These are phyloP conservation scores for Saccharomycopsis malanga DNA, from an alignment of 805 yeast genomes.

Conservation along the genomic window DNA sequence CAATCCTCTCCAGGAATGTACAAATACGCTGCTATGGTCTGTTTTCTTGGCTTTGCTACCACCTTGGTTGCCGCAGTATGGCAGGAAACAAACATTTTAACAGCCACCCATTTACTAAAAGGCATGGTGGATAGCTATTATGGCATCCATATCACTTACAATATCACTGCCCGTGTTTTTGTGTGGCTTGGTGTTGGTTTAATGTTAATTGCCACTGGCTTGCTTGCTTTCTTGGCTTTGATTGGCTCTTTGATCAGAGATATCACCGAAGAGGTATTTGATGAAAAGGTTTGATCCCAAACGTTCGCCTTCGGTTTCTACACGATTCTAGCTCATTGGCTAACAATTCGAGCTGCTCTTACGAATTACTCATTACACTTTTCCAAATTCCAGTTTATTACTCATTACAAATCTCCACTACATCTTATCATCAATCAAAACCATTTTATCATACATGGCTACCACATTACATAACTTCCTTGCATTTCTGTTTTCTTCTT, in stretches of 20 bases:
- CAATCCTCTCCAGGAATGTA: slow-evolving; percentile 17
- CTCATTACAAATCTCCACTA: no score
- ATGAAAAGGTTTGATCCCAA: slow-evolving; percentile 15
- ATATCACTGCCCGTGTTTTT: slow-evolving; percentile 19
- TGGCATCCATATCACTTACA: slow-evolving; percentile 15
- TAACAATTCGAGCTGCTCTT: no score
- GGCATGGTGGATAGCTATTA: slow-evolving; percentile 19
- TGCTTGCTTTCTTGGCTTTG: slow-evolving; percentile 19
- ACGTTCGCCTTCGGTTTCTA: no score
- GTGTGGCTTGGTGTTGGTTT: slow-evolving; percentile 22
- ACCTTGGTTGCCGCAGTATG: slow-evolving; percentile 22
- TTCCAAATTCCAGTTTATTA: no score
- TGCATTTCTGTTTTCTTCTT: no score
- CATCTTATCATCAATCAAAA: no score
- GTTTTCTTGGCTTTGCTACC: slow-evolving; percentile 21
- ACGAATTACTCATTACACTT: no score
- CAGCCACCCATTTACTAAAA: slow-evolving; percentile 18
- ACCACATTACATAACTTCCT: no score
- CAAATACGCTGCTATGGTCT: slow-evolving; percentile 20
- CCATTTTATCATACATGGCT: no score
- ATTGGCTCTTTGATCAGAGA: slow-evolving; percentile 17
- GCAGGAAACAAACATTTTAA: slow-evolving; percentile 22
- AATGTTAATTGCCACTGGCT: slow-evolving; percentile 17
- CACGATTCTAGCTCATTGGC: no score
- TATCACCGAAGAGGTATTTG: slow-evolving; percentile 17